A percentile compares a stretch with the other conserved stretches of the same genome.
These are phyloP conservation scores for Cucurbita ficifolia DNA, from an alignment of 306 rosid genomes.

Conservation along the genomic window DNA sequence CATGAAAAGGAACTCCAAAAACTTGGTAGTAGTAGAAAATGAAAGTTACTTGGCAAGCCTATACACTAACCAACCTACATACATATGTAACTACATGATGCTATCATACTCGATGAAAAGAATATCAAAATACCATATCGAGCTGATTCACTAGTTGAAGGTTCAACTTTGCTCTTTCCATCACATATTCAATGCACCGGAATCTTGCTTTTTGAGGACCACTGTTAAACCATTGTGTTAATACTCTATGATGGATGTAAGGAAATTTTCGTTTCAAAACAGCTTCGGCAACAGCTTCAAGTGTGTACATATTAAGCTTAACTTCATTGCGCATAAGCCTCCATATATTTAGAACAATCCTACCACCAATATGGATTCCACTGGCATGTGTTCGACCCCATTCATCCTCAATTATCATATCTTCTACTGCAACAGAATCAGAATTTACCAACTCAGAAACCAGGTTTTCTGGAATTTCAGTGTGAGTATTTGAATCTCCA, in stretches of 20 bases:
- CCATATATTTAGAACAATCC: conserved; percentile 90
- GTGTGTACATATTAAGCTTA: conserved; percentile 69
- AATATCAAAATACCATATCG: conserved; percentile 53
- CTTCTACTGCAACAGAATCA: conserved; percentile 36
- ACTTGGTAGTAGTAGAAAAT: neutral
- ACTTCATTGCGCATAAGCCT: conserved; percentile 82
- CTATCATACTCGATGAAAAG: neutral
- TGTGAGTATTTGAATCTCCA: conserved; percentile 26
- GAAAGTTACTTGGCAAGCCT: neutral
- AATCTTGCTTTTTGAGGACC: conserved; percentile 70
- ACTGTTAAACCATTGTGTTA: conserved; percentile 75
- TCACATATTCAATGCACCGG: conserved; percentile 57
- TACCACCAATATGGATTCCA: conserved; percentile 87
- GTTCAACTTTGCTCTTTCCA: conserved; percentile 53
- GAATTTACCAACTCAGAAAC: conserved; percentile 27
- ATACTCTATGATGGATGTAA: conserved; percentile 29
- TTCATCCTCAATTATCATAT: conserved; percentile 74
- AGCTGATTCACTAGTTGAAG: conserved; percentile 71
- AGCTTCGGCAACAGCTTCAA: conserved; percentile 79
- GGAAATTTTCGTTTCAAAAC: conserved; percentile 81
- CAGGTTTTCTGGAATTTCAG: conserved; percentile 24
- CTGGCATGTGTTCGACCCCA: conserved; percentile 98
- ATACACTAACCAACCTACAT: neutral
- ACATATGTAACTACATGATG: neutral
- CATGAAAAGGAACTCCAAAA: neutral